Percentiles rank a stretch among this genome's conserved stretches.
Conservation (phyloP, 768 basidiomycete species). For the Suillus luteus region DNA sequence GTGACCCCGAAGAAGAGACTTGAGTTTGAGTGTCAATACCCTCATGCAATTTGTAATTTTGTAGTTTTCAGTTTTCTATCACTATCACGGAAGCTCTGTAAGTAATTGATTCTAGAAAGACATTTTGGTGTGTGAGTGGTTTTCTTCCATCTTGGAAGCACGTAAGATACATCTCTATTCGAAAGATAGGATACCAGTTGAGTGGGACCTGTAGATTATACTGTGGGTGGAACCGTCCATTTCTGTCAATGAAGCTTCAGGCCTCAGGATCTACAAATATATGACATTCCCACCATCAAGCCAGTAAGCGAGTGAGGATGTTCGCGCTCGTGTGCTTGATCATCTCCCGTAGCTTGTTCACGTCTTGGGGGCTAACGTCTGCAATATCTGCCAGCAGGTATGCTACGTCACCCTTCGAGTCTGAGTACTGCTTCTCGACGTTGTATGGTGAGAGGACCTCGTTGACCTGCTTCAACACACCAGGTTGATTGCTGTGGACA, state of each 20-base stretch:
- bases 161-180: slow-evolving; percentile 13
- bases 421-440: slow-evolving; percentile 99
- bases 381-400: slow-evolving; percentile 98
- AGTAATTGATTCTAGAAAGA: slow-evolving; percentile 15
- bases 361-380: slow-evolving; percentile 79
- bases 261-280: neutral
- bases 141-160: neutral
- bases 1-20: slow-evolving; percentile 89
- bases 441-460: slow-evolving; percentile 93
- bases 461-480: slow-evolving; percentile 94
- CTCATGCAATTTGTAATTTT: slow-evolving; percentile 5
- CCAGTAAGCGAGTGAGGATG: slow-evolving; percentile 86
- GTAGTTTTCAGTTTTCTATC: slow-evolving; percentile 12
- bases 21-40: slow-evolving; percentile 40
- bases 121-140: slow-evolving; percentile 16
- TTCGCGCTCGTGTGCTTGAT: slow-evolving; percentile 83
- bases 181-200: slow-evolving; percentile 45
- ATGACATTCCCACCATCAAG: slow-evolving; percentile 35
- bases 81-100: slow-evolving; percentile 13
- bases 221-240: slow-evolving; percentile 37
- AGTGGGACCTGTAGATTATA: slow-evolving; percentile 39
- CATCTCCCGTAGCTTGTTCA: slow-evolving; percentile 73
- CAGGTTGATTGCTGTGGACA: slow-evolving; percentile 93
- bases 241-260: slow-evolving; percentile 19
- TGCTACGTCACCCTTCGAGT: slow-evolving; percentile 89